Evolutionary conservation across 2,329 filamentous ascomycete genomes (phyloP).

Genomic region (Pseudohalonectria lignicola): DNA sequence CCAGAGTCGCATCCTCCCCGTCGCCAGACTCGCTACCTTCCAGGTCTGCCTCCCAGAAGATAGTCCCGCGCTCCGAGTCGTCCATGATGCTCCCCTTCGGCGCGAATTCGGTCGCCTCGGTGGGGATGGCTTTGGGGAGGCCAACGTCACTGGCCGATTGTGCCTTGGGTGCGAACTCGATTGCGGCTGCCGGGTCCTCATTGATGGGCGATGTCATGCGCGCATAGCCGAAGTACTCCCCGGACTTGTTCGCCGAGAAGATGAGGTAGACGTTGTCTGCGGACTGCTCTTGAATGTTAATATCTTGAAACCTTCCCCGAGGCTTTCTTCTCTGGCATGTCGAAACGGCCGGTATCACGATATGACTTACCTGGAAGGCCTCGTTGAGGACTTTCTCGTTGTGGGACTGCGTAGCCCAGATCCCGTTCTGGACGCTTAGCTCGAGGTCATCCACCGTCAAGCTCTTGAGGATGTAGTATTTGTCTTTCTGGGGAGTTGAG

Average conservation of each 20-base stretch:
- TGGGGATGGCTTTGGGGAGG: conserved; percentile 68
- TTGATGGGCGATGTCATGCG: conserved; percentile 80
- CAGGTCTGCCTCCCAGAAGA: conserved; percentile 83
- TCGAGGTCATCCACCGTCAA: conserved; percentile 85
- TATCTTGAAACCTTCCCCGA: neutral
- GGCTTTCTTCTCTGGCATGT: neutral
- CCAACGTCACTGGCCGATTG: conserved; percentile 51
- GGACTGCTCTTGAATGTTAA: conserved; percentile 33
- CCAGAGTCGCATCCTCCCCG: neutral
- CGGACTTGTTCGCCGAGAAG: conserved; percentile 95
- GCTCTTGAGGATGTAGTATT: conserved; percentile 89
- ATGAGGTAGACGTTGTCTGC: conserved; percentile 81
- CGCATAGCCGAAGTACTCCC: conserved; percentile 93
- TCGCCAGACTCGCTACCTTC: conserved; percentile 11
- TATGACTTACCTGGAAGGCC: conserved; percentile 71
- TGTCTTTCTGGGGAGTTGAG: conserved; percentile 41
- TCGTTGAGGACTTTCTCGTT: conserved; percentile 78
- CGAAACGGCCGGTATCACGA: too few relatives aligned
- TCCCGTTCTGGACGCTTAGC: conserved; percentile 71
- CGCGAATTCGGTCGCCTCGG: conserved; percentile 64
- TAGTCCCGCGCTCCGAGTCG: conserved; percentile 85
- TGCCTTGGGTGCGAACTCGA: conserved; percentile 57
- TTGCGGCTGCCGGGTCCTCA: conserved; percentile 58
- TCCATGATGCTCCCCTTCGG: conserved; percentile 84
- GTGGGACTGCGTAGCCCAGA: conserved; percentile 91